phyloP scores from a whole-genome alignment of 2,329 filamentous ascomycete species.

The Diplodia mutila region DNA sequence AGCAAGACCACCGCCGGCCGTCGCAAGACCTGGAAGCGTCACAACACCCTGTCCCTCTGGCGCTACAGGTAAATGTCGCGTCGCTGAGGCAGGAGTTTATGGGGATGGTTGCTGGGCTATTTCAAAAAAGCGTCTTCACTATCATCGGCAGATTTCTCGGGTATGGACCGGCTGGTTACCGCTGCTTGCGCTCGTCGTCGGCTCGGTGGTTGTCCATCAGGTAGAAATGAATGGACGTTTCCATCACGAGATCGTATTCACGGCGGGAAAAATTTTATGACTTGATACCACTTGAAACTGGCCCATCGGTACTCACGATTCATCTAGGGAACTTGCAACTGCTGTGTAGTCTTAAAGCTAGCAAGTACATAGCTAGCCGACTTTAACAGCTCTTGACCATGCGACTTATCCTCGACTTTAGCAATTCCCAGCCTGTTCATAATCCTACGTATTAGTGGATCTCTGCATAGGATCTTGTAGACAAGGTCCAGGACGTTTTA shows the following conservation, averaged over 20 bases:
- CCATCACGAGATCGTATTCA: slow-evolving; percentile 15
- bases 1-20: slow-evolving; percentile 97
- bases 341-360: too few relatives aligned
- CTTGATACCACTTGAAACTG: slow-evolving; percentile 16
- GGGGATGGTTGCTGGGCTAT: slow-evolving; percentile 22
- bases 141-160: slow-evolving; percentile 10
- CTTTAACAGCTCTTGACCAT: neutral
- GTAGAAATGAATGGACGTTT: slow-evolving; percentile 27
- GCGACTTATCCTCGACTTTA: neutral
- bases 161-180: slow-evolving; percentile 16
- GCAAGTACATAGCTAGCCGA: neutral
- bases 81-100: slow-evolving; percentile 17
- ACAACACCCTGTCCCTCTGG: slow-evolving; percentile 99
- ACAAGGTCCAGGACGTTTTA: too few relatives aligned
- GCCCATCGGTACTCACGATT: neutral
- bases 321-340: neutral
- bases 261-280: slow-evolving; percentile 23
- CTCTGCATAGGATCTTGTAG: too few relatives aligned
- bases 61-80: slow-evolving; percentile 78
- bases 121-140: slow-evolving; percentile 23
- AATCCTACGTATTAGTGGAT: neutral
- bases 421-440: neutral
- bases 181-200: slow-evolving; percentile 14
- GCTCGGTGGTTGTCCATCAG: slow-evolving; percentile 23
- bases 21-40: slow-evolving; percentile 99